Evolutionary conservation across 805 yeast genomes (phyloP).

Genomic region (Candida ovalis): DNA sequence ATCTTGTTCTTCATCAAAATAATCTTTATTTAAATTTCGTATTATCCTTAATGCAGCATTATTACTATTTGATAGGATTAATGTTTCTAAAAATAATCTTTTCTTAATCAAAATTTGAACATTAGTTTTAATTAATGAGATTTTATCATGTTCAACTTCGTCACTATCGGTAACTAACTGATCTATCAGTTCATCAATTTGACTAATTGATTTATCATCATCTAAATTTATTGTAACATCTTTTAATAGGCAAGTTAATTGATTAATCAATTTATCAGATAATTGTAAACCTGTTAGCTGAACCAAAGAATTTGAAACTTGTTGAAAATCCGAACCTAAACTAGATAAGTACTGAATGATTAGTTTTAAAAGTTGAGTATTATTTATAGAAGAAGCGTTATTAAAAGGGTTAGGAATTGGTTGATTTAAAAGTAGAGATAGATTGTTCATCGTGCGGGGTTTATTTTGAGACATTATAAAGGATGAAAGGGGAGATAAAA

Average conservation of each 20-base stretch:
- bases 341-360: conserved; percentile 19
- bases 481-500: background rate
- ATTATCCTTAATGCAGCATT: conserved; percentile 35
- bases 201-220: background rate
- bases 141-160: background rate
- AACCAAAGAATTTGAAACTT: conserved; percentile 11
- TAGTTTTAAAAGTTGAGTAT: conserved; percentile 19
- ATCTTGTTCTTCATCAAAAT: conserved; percentile 15
- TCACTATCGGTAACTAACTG: conserved; percentile 3
- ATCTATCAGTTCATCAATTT: conserved; percentile 4
- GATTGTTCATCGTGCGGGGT: background rate
- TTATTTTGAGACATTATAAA: background rate
- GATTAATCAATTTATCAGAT: conserved; percentile 10
- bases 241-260: conserved; percentile 6
- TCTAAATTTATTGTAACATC: conserved; percentile 6
- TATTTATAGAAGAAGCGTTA: conserved; percentile 8
- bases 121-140: conserved; percentile 10
- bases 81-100: conserved; percentile 38
- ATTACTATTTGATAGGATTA: conserved; percentile 31
- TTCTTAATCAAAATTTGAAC: conserved; percentile 34
- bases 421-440: background rate
- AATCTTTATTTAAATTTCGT: conserved; percentile 26
- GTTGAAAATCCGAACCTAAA: conserved; percentile 13
- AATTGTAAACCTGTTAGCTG: conserved; percentile 15
- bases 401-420: conserved; percentile 19